Evolutionary conservation across 495 filamentous ascomycete species (phyloP).

Genomic region (Xylaria scruposa): DNA sequence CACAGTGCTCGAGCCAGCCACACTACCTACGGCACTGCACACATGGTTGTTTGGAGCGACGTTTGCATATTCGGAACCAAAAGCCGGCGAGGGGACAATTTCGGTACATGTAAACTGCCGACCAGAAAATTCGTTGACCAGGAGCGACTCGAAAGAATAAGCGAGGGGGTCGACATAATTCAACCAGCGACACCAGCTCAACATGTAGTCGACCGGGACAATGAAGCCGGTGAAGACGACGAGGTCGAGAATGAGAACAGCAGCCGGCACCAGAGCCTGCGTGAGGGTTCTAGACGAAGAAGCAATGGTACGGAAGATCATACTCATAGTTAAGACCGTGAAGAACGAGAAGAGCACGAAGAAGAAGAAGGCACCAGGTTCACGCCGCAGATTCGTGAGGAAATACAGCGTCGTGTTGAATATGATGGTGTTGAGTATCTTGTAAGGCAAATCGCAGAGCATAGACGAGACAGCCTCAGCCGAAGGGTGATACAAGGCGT

Average conservation of each 20-base stretch:
- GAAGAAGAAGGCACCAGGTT: constrained; percentile 80
- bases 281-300: constrained; percentile 78
- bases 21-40: constrained; percentile 69
- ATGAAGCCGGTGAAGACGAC: constrained; percentile 92
- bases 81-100: constrained; percentile 57
- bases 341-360: constrained; percentile 75
- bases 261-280: constrained; percentile 84
- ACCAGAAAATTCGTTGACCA: constrained; percentile 86
- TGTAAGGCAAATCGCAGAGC: constrained; percentile 82
- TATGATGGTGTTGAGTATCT: constrained; percentile 52
- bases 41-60: constrained; percentile 51
- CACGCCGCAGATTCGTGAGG: constrained; percentile 81
- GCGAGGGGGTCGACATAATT: constrained; percentile 85
- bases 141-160: constrained; percentile 85
- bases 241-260: constrained; percentile 79
- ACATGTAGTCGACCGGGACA: constrained; percentile 80
- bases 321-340: constrained; percentile 75
- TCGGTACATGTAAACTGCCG: constrained; percentile 67
- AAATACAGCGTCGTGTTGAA: constrained; percentile 85
- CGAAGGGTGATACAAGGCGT: constrained; percentile 91
- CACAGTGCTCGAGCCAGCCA: constrained; percentile 58
- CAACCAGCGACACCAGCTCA: constrained; percentile 84
- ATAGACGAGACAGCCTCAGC: constrained; percentile 86
- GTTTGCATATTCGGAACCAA: constrained; percentile 52
- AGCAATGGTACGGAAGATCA: constrained; percentile 83